Evolutionary conservation across 345 rosid genomes (phyloP).

Genomic region (sweet orange (Citrus sinensis)): DNA sequence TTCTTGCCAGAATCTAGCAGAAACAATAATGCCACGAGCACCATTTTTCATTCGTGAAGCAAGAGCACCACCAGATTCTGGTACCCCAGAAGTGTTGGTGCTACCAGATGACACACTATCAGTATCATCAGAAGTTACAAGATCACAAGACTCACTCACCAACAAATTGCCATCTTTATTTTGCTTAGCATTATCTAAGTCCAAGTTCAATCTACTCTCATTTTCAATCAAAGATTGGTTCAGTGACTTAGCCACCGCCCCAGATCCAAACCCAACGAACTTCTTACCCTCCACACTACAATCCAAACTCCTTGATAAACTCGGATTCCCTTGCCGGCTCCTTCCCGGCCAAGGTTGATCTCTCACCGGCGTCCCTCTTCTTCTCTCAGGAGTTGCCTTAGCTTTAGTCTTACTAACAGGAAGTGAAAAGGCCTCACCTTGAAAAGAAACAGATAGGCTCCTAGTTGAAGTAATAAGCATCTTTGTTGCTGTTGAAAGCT

Average conservation of each 20-base stretch:
- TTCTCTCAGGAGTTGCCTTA: constrained; percentile 61
- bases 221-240: constrained; percentile 57
- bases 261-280: constrained; percentile 62
- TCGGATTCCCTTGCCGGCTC: constrained; percentile 44
- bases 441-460: constrained; percentile 88
- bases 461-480: constrained; percentile 84
- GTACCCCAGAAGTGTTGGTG: constrained; percentile 35
- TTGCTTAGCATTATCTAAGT: constrained; percentile 37
- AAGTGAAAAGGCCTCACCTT: constrained; percentile 86
- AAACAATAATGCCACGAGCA: constrained; percentile 42
- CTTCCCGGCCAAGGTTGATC: constrained; percentile 88
- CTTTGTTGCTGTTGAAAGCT: constrained; percentile 59
- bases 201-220: constrained; percentile 55
- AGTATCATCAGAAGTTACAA: constrained; percentile 18
- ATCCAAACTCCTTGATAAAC: constrained; percentile 61
- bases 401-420: constrained; percentile 81
- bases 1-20: constrained; percentile 95
- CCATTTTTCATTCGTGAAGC: constrained; percentile 45
- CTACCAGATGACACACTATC: constrained; percentile 19
- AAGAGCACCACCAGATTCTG: constrained; percentile 76
- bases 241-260: constrained; percentile 43
- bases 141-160: constrained; percentile 52
- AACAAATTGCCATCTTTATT: constrained; percentile 43
- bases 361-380: constrained; percentile 51
- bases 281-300: constrained; percentile 33